These are phyloP conservation scores for Drechslerella coelobrocha DNA, from an alignment of 2,329 filamentous ascomycete species.

Conservation along the genomic window DNA sequence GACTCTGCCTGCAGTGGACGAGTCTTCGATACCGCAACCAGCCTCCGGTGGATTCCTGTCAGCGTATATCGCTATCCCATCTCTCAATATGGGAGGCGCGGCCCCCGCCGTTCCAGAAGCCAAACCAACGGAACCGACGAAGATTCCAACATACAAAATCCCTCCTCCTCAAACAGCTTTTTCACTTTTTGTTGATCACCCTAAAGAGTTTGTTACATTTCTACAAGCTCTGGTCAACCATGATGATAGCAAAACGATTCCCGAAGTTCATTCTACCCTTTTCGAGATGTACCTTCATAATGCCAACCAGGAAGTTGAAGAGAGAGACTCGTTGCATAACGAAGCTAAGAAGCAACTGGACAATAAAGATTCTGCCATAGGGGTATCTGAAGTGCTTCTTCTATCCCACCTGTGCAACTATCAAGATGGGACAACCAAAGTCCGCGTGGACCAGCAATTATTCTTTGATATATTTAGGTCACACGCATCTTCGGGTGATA, in stretches of 20 bases:
- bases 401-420: slow-evolving; percentile 92
- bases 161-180: slow-evolving; percentile 89
- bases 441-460: slow-evolving; percentile 90
- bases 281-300: slow-evolving; percentile 99
- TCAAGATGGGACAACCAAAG: slow-evolving; percentile 84
- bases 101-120: not conserved
- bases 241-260: slow-evolving; percentile 57
- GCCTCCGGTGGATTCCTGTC: slow-evolving; percentile 28
- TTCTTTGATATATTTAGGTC: slow-evolving; percentile 96
- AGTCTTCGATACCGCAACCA: slow-evolving; percentile 11
- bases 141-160: slow-evolving; percentile 70
- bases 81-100: slow-evolving; percentile 19
- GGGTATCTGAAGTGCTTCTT: slow-evolving; percentile 90
- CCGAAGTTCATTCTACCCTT: slow-evolving; percentile 89
- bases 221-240: slow-evolving; percentile 84
- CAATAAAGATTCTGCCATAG: slow-evolving; percentile 74
- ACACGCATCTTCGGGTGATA: slow-evolving; percentile 91
- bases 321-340: slow-evolving; percentile 81
- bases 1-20: slow-evolving; percentile 17
- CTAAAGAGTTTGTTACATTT: slow-evolving; percentile 89
- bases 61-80: slow-evolving; percentile 25
- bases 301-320: slow-evolving; percentile 70
- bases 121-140: not conserved
- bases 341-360: slow-evolving; percentile 91
- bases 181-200: slow-evolving; percentile 93